Evolutionary conservation across 768 basidiomycete species (phyloP), one percentile per base, ranked within the genome.

Genomic region (Lactarius deliciosus): DNA sequence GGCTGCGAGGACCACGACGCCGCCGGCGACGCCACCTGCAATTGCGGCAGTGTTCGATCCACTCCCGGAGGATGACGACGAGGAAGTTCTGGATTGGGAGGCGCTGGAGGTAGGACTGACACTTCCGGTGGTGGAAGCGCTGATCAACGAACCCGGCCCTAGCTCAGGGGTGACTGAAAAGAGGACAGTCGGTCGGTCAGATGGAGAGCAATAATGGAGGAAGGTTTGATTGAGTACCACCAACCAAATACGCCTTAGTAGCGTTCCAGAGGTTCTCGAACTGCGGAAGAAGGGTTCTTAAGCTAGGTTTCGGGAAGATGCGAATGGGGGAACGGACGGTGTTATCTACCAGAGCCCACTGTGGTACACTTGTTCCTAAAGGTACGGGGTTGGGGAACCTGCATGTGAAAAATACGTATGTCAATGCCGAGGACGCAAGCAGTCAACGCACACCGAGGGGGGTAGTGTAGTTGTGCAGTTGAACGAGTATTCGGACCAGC

Each of bases 361-460:
- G 10, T 3, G 54, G 63, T 13, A 64, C 55, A 20, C 55, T 40
- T 25, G 41, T 64, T 34, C n/a, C 43, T 2, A 8, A 0, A 5
- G 63, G 63, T 32, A 64, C 43, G 34, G 63, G 22, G 25, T 64
- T 58, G 9, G 63, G 63, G 22, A 64, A 64, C 18, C 63, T 64
- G 25, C 1, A 20, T 7, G 25, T 5, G 20, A 30, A 30, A 15
- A 40, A 40, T 38, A 9, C 8, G 0, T 38, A 38, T 5, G 50
- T 25, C 25, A 15, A 53, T 15, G 50, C 6, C 25, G 0, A 53
- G 0, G 25, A 15, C 50, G 11, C 22, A 28, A 40, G 38, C 15
- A 15, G 15, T 40, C 38, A 4, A 40, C 66, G 64, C 66, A 68
- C 66, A 62, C 13, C 22, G 62, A 55, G 1, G 50, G 41, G 6